phyloP scores from a whole-genome alignment of 1,139 yeast genomes.

The Protomyces arabidopsidicola region DNA sequence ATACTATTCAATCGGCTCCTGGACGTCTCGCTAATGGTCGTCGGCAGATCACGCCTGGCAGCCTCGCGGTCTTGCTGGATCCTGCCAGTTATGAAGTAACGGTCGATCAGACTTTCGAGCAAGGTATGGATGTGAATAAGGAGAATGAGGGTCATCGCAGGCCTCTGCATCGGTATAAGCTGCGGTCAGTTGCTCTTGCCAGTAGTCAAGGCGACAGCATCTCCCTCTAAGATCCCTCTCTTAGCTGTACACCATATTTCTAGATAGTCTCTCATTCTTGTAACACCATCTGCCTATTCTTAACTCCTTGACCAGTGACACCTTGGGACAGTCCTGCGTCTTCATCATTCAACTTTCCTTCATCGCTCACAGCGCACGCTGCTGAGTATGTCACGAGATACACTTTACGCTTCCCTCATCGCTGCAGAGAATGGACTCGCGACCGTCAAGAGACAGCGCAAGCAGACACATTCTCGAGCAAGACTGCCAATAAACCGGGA shows the following conservation, averaged over 20 bases:
- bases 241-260: neutral
- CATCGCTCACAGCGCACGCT: neutral
- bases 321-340: too few relatives aligned
- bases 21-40: neutral
- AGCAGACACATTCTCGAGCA: neutral
- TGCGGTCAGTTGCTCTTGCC: neutral
- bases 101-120: neutral
- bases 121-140: neutral
- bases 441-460: neutral
- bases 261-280: too few relatives aligned
- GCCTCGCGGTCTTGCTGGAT: neutral
- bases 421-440: neutral
- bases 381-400: neutral
- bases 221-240: neutral
- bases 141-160: neutral
- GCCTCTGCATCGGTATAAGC: neutral
- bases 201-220: neutral
- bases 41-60: neutral
- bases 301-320: too few relatives aligned
- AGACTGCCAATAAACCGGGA: neutral
- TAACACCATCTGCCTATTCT: too few relatives aligned
- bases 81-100: neutral
- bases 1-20: neutral
- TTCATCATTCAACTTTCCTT: neutral
- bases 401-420: neutral